Conservation (phyloP, 257 asterid genomes). For the Capsicum baccatum region DNA sequence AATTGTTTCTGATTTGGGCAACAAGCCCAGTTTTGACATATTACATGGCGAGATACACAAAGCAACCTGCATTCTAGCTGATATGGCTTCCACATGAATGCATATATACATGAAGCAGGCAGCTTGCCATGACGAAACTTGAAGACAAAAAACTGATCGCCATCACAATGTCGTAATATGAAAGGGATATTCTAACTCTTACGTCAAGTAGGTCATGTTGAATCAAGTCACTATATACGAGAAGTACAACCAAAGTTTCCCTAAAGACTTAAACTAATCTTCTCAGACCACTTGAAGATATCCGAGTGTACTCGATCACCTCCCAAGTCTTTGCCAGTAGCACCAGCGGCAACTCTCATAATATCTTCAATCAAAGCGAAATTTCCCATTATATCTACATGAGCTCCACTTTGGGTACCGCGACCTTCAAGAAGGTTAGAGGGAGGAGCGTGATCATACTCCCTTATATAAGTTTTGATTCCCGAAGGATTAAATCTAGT, state of each 20-base stretch:
- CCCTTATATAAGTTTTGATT: slow-evolving; percentile 60
- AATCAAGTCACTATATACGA: slow-evolving; percentile 13
- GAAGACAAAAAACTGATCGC: background rate
- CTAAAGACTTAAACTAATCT: slow-evolving; percentile 61
- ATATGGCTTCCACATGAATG: background rate
- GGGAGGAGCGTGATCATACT: slow-evolving; percentile 84
- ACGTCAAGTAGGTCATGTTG: background rate
- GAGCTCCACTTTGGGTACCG: slow-evolving; percentile 93
- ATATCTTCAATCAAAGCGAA: slow-evolving; percentile 77
- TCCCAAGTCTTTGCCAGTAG: slow-evolving; percentile 72
- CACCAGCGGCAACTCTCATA: slow-evolving; percentile 80
- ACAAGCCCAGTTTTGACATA: background rate
- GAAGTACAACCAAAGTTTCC: background rate
- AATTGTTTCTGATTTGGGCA: background rate
- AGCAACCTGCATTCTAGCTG: background rate
- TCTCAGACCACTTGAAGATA: slow-evolving; percentile 78
- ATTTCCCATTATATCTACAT: slow-evolving; percentile 90
- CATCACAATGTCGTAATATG: slow-evolving; percentile 10
- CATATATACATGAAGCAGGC: background rate
- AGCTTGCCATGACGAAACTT: background rate
- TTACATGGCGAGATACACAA: background rate
- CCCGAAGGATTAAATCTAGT: slow-evolving; percentile 84
- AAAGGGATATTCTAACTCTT: background rate
- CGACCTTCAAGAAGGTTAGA: slow-evolving; percentile 77
- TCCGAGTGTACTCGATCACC: slow-evolving; percentile 73